Base-by-base conservation (phyloP, 2,329 filamentous ascomycete genomes). In the Blumeria graminis region DNA sequence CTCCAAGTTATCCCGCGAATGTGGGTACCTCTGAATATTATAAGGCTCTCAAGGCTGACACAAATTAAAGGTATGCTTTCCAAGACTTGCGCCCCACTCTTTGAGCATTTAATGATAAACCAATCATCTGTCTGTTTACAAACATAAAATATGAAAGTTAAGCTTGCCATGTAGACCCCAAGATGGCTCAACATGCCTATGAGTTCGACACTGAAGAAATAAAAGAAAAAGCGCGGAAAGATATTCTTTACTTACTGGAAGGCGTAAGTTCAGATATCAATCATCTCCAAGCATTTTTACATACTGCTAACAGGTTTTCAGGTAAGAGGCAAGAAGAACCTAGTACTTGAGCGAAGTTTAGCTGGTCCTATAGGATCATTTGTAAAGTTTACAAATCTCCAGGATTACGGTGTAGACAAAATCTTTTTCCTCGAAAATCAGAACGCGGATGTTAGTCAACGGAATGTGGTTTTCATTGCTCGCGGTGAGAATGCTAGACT, bases 261-360 rank as follows among this genome's bases (percentile, higher is more conserved):
- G 83, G 85, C 70, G 92, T 98, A 84, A 79, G 88, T 85, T 67
- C 65, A 62, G 61, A 6, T 43, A 8, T 50, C 43, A 13, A 16
- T 3, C 38, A 28, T 14, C 36, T 11, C 33, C 14, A 16, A 10
- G 18, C 34, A 13, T 22, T 32, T 16, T 28, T 6, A 28, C 1
- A 28, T 28, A 4, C 22, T 28, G 22, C 22, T 28, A 28, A 32
- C 43, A 22, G 13, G 11, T 48, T 16, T 56, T 48, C 66, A 98
- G 92, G 87, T 96, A 62, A 86, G 90, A 67, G 93, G 93, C 63
- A 98, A 96, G 78, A 98, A 98, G 76, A 96, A 95, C 66, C 75
- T 98, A 59, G 85, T 98, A 55, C 83, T 98, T 66, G 90, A 96
- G 68, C 86, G 84, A 69, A 82, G 82, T 64, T 76, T 98, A 63